These are phyloP conservation scores for Bigelowiella natans DNA, from an alignment of 78 protist species.

Conservation along the genomic window DNA sequence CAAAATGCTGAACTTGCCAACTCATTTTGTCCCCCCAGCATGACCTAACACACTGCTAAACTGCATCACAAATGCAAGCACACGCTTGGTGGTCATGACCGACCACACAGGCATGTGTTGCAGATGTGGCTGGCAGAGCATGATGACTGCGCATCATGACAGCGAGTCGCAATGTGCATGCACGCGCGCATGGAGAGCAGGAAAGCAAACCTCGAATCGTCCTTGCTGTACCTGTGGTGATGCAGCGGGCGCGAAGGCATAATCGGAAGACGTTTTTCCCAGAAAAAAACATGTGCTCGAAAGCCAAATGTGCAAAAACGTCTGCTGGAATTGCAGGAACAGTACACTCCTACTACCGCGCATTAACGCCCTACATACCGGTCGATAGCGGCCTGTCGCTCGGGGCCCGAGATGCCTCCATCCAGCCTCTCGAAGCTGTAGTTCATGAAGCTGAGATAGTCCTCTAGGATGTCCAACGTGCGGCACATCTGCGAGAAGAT, in stretches of 20 bases:
- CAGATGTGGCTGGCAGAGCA: conserved; percentile 78
- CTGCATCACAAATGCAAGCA: too few species aligned
- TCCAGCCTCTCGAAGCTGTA: conserved; percentile 85
- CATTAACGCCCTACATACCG: too few species aligned
- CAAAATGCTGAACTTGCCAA: too few species aligned
- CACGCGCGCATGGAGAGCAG: conserved; percentile 88
- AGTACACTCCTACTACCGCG: too few species aligned
- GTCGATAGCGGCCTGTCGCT: background rate
- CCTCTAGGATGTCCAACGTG: conserved; percentile 87
- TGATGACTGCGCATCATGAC: conserved; percentile 75
- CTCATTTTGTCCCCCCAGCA: background rate
- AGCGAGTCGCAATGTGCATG: conserved; percentile 47
- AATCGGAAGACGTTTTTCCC: conserved; percentile 81
- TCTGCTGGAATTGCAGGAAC: too few species aligned
- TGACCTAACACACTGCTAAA: background rate
- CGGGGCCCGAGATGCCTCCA: conserved; percentile 50
- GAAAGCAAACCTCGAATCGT: conserved; percentile 73
- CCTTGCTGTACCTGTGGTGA: too few species aligned
- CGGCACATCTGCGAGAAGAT: conserved; percentile 75
- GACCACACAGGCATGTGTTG: conserved; percentile 53
- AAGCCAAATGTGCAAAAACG: too few species aligned
- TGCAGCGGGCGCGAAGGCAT: too few species aligned
- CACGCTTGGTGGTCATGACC: conserved; percentile 24
- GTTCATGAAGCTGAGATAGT: background rate
- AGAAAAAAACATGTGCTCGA: too few species aligned